phyloP scores from a whole-genome alignment of 768 basidiomycete genomes.

The Tricholoma terreum region DNA sequence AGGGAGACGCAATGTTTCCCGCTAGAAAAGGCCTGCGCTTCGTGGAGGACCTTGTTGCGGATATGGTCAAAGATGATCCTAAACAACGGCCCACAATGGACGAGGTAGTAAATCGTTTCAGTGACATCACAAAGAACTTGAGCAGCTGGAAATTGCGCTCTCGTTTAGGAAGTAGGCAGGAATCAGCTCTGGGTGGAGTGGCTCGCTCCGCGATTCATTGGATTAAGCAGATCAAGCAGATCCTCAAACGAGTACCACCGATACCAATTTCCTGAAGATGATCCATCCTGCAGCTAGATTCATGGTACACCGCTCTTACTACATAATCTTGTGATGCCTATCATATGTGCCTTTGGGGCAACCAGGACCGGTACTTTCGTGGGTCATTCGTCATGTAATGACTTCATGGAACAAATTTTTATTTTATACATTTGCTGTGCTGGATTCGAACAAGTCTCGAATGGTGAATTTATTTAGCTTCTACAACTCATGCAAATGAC shows the following conservation, averaged over 20 bases:
- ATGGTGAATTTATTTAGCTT: too few species aligned
- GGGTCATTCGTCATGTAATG: too few species aligned
- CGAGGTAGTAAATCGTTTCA: conserved; percentile 32
- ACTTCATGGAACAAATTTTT: too few species aligned
- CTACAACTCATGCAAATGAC: too few species aligned
- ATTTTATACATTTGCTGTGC: too few species aligned
- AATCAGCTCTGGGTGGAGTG: neutral
- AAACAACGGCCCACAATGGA: conserved; percentile 34
- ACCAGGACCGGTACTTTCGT: too few species aligned
- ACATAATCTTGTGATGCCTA: too few species aligned
- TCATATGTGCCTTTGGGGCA: too few species aligned
- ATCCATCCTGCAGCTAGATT: too few species aligned
- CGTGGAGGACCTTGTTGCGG: conserved; percentile 23
- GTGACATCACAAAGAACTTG: conserved; percentile 10
- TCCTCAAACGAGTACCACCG: neutral
- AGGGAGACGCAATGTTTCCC: too few species aligned
- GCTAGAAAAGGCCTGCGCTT: conserved; percentile 24
- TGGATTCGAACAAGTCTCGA: too few species aligned
- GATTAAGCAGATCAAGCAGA: neutral
- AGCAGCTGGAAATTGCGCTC: conserved; percentile 1
- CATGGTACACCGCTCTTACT: too few species aligned
- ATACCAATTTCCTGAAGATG: neutral
- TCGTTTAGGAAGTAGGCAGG: neutral
- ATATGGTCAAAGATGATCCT: conserved; percentile 36
- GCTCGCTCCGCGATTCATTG: neutral